Evolutionary conservation across 768 basidiomycete genomes (phyloP), one percentile per base, ranked within the genome.

Genomic region (Suillus occidentalis): DNA sequence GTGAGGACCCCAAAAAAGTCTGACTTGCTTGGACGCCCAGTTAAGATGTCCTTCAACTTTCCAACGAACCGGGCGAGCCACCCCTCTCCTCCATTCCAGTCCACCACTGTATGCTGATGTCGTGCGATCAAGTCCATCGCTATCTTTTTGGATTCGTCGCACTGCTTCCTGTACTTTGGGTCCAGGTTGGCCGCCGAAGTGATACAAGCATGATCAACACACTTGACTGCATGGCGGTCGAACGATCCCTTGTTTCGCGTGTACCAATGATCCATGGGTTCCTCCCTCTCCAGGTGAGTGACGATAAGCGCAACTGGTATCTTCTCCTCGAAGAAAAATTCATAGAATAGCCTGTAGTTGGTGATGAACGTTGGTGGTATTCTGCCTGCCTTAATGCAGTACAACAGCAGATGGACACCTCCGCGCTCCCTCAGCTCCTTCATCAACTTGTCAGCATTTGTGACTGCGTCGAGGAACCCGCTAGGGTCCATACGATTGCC

Each of bases 291-390:
- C 7, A 78, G 71, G 37, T 67, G 60, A 4, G 76, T 78, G 16
- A 79, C 65, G 13, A 72, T 72, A 6, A 79, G 57, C 0, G 74
- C 66, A 16, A 75, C 71, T 6, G 79, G 79, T 5, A 78, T 78
- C 16, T 73, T 65, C 9, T 65, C 55, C 22, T 67, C 69, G 55
- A 82, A 83, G 36, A 83, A 76, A 47, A 81, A 75, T 18, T 81
- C 72, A 22, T 72, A 70, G 64, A 82, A 81, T 0, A 81, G 69
- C 37, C 57, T 73, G 12, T 75, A 75, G 25, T 73, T 76, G 64
- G 76, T 69, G 56, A 72, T 72, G 59, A 58, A 70, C 42, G 72
- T 62, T 52, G 60, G 49, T 43, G 73, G 70, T 47, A 74, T 68
- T 34, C 73, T 65, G 16, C 75, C 73, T 9, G 64, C 68, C 67